phyloP scores from a whole-genome alignment of 768 basidiomycete genomes.

The Pleurotus cornucopiae region DNA sequence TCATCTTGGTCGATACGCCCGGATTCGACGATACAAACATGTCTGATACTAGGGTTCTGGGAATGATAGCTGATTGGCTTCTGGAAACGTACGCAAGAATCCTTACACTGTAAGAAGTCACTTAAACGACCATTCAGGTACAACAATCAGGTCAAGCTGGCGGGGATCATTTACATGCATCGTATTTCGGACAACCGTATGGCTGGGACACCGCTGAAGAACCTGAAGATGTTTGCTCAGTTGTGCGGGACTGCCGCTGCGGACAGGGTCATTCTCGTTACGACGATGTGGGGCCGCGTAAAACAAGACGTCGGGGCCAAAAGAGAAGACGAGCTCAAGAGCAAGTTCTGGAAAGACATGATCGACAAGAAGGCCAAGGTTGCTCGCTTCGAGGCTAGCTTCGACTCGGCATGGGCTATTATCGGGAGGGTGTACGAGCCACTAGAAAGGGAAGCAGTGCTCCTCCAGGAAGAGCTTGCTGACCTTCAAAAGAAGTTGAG shows the following conservation, averaged over 20 bases:
- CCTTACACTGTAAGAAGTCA: too few species aligned
- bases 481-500: slow-evolving; percentile 6
- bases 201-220: slow-evolving; percentile 37
- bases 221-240: slow-evolving; percentile 44
- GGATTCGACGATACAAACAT: slow-evolving; percentile 18
- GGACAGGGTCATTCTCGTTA: slow-evolving; percentile 43
- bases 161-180: slow-evolving; percentile 27
- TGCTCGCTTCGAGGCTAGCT: slow-evolving; percentile 4
- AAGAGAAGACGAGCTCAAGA: slow-evolving; percentile 7
- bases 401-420: slow-evolving; percentile 8
- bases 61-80: slow-evolving; percentile 14
- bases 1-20: slow-evolving; percentile 18
- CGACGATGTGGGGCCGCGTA: slow-evolving; percentile 45
- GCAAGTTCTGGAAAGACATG: slow-evolving; percentile 10
- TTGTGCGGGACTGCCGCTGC: slow-evolving; percentile 42
- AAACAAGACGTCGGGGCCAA: slow-evolving; percentile 2
- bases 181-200: slow-evolving; percentile 33
- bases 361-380: neutral
- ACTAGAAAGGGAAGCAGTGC: neutral
- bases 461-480: slow-evolving; percentile 12
- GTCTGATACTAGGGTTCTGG: slow-evolving; percentile 12
- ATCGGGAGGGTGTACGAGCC: slow-evolving; percentile 3
- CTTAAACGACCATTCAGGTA: slow-evolving; percentile 14
- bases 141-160: slow-evolving; percentile 19
- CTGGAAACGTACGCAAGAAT: slow-evolving; percentile 11